Evolutionary conservation across 2,329 filamentous ascomycete species (phyloP).

Genomic region (Calycina herbarum): DNA sequence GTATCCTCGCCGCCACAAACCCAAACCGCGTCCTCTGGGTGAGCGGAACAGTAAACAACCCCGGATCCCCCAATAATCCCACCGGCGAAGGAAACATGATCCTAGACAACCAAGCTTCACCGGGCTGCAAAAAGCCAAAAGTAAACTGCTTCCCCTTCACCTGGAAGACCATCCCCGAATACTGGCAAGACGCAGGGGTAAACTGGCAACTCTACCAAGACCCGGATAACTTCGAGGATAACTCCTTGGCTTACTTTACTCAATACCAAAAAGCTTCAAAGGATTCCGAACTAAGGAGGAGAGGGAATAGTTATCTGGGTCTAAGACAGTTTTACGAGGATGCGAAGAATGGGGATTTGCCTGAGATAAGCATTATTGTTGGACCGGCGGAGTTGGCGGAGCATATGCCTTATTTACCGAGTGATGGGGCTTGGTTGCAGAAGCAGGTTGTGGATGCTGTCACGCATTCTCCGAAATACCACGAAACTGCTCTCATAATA

Average conservation of each 20-base stretch:
- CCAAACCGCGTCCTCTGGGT: constrained; percentile 54
- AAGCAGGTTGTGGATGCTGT: constrained; percentile 52
- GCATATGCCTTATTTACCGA: constrained; percentile 52
- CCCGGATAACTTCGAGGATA: constrained; percentile 47
- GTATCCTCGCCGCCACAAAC: constrained; percentile 51
- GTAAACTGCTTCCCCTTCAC: constrained; percentile 48
- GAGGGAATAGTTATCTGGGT: constrained; percentile 37
- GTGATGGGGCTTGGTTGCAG: constrained; percentile 55
- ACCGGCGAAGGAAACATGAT: constrained; percentile 21
- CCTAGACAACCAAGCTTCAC: constrained; percentile 44
- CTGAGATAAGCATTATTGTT: constrained; percentile 52
- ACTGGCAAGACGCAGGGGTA: constrained; percentile 44
- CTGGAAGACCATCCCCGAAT: constrained; percentile 47
- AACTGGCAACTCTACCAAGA: constrained; percentile 49
- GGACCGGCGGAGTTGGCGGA: constrained; percentile 51
- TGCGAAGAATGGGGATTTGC: constrained; percentile 51
- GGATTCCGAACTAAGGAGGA: constrained; percentile 39
- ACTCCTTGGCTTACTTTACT: constrained; percentile 45
- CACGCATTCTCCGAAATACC: constrained; percentile 49
- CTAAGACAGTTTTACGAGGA: constrained; percentile 50
- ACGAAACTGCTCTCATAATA: constrained; percentile 49
- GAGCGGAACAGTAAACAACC: constrained; percentile 52
- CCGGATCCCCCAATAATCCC: constrained; percentile 38
- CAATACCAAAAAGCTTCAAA: constrained; percentile 45
- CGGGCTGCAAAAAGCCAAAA: constrained; percentile 20